A percentile compares a stretch with the other conserved stretches of the same genome.
These are phyloP conservation scores for Alternaria brassicicola DNA, from an alignment of 2,329 filamentous ascomycete species.

Conservation along the genomic window DNA sequence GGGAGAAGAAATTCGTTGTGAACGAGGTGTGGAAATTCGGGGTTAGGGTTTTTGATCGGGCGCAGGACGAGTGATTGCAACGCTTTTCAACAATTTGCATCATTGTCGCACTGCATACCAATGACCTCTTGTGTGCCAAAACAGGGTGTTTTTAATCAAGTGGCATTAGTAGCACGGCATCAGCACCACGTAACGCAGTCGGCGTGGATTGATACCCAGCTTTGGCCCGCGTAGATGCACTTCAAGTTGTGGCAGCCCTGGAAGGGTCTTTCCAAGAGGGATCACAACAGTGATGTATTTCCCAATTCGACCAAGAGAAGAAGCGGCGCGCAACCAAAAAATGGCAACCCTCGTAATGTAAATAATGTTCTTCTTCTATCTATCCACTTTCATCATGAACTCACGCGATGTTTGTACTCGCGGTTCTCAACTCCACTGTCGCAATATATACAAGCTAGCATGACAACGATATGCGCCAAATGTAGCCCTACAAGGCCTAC, in stretches of 20 bases:
- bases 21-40: conserved; percentile 85
- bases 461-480: conserved; percentile 5
- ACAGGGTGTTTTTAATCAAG: too few species aligned
- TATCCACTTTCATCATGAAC: conserved; percentile 8
- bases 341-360: background rate
- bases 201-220: too few species aligned
- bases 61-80: background rate
- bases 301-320: too few species aligned
- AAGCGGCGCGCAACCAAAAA: background rate
- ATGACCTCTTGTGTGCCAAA: background rate
- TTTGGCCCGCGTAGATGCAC: too few species aligned
- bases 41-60: conserved; percentile 37
- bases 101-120: background rate
- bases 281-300: too few species aligned
- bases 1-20: conserved; percentile 63
- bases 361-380: conserved; percentile 8
- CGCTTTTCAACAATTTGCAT: background rate
- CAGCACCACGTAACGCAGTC: background rate
- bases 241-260: too few species aligned
- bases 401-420: conserved; percentile 10
- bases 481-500: conserved; percentile 13
- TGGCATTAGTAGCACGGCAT: background rate
- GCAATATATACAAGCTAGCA: conserved; percentile 12
- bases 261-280: too few species aligned
- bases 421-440: conserved; percentile 9